Evolutionary conservation across 2,329 filamentous ascomycete species (phyloP).

Genomic region (Sarocladium kiliense): DNA sequence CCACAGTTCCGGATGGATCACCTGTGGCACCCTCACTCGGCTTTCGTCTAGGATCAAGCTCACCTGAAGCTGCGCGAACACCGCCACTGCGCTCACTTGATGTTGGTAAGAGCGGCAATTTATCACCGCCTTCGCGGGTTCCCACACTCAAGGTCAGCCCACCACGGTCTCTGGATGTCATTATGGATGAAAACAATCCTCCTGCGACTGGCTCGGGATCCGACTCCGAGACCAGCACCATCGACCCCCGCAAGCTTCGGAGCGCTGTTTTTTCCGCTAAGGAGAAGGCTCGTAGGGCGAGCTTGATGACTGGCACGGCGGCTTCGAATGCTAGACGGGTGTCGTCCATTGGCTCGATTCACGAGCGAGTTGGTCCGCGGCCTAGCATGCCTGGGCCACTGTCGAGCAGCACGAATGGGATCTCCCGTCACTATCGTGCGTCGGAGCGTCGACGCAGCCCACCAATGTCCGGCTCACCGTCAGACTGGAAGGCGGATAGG

Average conservation of each 20-base stretch:
- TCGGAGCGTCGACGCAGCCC: conserved; percentile 47
- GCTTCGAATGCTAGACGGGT: conserved; percentile 35
- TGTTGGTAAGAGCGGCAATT: conserved; percentile 43
- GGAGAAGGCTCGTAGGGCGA: conserved; percentile 35
- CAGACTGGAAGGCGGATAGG: conserved; percentile 31
- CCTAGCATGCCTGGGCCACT: conserved; percentile 35
- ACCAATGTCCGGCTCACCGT: conserved; percentile 47
- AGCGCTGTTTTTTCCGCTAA: conserved; percentile 49
- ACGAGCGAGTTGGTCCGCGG: conserved; percentile 21
- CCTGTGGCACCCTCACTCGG: conserved; percentile 55
- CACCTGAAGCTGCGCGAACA: conserved; percentile 23
- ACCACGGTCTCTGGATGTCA: conserved; percentile 29
- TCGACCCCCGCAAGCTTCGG: conserved; percentile 51
- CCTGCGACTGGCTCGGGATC: conserved; percentile 32
- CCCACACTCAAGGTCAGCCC: conserved; percentile 21
- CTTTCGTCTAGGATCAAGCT: conserved; percentile 48
- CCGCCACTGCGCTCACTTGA: conserved; percentile 47
- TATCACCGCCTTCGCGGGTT: conserved; percentile 31
- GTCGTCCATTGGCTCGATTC: conserved; percentile 38
- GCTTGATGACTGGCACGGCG: conserved; percentile 29
- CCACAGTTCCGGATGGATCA: conserved; percentile 46
- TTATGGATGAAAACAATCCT: conserved; percentile 48
- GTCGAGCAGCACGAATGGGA: conserved; percentile 49
- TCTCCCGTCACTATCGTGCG: conserved; percentile 49
- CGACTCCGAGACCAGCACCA: conserved; percentile 43